A percentile compares a stretch with the other conserved stretches of the same genome.
These are phyloP conservation scores for Volvox carteri DNA, from an alignment of 163 green algal genomes.

Conservation along the genomic window DNA sequence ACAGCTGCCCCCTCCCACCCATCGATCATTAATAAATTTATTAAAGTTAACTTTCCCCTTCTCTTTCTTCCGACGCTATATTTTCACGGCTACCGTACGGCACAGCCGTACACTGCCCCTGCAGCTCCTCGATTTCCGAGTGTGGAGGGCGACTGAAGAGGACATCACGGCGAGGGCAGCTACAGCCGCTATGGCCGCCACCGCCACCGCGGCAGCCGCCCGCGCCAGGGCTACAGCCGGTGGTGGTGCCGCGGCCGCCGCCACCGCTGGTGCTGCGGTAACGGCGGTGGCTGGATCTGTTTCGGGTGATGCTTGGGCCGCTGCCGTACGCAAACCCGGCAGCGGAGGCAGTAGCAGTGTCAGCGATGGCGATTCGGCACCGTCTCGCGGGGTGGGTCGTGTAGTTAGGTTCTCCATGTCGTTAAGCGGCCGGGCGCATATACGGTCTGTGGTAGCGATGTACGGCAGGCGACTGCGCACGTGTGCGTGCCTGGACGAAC, in stretches of 20 bases:
- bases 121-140: neutral
- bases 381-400: neutral
- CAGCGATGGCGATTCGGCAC: neutral
- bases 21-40: too few species aligned
- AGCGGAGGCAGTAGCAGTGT: neutral
- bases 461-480: slow-evolving; percentile 80
- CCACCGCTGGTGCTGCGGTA: too few species aligned
- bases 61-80: neutral
- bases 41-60: too few species aligned
- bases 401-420: neutral
- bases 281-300: too few species aligned
- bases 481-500: slow-evolving; percentile 79
- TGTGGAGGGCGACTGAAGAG: neutral
- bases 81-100: neutral
- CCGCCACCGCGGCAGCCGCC: neutral
- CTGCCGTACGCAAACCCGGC: too few species aligned
- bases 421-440: neutral
- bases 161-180: neutral
- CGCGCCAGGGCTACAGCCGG: neutral
- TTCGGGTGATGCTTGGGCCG: too few species aligned
- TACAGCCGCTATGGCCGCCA: neutral
- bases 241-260: slow-evolving; percentile 13
- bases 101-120: neutral
- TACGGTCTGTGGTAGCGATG: slow-evolving; percentile 89
- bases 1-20: too few species aligned